Conservation (phyloP, 208 protist genomes). For the Leishmania gerbilli region DNA sequence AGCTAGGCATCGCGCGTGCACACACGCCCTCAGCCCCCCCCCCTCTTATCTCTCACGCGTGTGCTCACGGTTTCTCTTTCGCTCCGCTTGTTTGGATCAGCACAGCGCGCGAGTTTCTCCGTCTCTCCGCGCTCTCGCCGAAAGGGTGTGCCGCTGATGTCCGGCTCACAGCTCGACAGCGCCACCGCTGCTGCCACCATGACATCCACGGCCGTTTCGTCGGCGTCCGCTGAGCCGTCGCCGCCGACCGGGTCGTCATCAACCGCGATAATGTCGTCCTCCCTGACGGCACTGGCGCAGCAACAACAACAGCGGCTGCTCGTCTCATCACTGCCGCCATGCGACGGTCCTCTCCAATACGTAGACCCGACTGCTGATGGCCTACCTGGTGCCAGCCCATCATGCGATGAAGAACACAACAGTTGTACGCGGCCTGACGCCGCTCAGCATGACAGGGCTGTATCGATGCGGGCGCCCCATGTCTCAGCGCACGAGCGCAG, state of each 20-base stretch:
- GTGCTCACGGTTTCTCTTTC: background rate
- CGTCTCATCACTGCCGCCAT: background rate
- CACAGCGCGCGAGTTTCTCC: background rate
- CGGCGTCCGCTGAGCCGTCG: background rate
- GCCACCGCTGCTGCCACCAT: background rate
- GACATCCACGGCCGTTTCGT: background rate
- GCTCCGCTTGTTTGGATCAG: background rate
- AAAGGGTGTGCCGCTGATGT: background rate
- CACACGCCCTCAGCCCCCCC: background rate
- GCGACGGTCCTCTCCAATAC: background rate
- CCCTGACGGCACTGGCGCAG: background rate
- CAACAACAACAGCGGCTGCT: background rate
- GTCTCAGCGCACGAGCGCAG: background rate
- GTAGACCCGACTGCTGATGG: background rate
- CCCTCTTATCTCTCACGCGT: background rate
- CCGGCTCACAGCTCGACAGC: background rate
- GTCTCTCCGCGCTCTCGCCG: background rate
- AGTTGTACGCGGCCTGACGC: background rate
- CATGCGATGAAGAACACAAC: background rate
- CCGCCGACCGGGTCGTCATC: background rate
- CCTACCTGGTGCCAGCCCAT: background rate
- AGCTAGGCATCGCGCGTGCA: too few species aligned
- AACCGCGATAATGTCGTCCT: background rate
- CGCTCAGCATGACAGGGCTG: background rate
- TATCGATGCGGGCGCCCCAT: background rate